Evolutionary conservation across 805 yeast genomes (phyloP).

Genomic region (Metschnikowia koreensis): DNA sequence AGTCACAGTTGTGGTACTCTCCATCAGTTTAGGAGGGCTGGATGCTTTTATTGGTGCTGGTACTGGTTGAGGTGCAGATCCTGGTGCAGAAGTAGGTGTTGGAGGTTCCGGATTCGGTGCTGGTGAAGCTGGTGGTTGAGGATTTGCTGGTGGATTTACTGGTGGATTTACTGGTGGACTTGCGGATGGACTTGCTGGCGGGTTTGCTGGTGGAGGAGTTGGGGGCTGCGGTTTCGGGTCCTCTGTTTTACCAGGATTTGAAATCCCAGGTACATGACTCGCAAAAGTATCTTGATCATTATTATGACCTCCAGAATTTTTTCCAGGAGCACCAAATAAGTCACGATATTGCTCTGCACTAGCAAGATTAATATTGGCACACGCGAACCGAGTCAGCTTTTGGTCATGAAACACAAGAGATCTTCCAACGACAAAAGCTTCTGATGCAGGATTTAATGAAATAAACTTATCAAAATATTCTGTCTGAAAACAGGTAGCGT

Average conservation of each 20-base stretch:
- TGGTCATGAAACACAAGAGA: slow-evolving; percentile 31
- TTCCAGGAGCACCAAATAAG: slow-evolving; percentile 8
- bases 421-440: slow-evolving; percentile 58
- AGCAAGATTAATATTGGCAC: slow-evolving; percentile 19
- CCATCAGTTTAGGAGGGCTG: background rate
- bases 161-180: slow-evolving; percentile 1
- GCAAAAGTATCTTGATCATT: background rate
- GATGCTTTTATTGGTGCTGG: slow-evolving; percentile 1
- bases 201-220: background rate
- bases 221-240: slow-evolving; percentile 2
- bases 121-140: background rate
- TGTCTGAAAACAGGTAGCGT: slow-evolving; percentile 66
- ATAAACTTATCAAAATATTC: slow-evolving; percentile 63
- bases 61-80: background rate
- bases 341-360: slow-evolving; percentile 16
- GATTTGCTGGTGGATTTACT: background rate
- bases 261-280: background rate
- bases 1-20: background rate
- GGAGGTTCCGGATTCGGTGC: background rate
- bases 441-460: slow-evolving; percentile 54
- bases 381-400: slow-evolving; percentile 15
- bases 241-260: background rate
- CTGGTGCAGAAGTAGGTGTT: background rate
- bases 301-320: background rate
- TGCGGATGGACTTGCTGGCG: background rate